phyloP scores from a whole-genome alignment of 2,329 filamentous ascomycete species.

The Grosmannia huntii region DNA sequence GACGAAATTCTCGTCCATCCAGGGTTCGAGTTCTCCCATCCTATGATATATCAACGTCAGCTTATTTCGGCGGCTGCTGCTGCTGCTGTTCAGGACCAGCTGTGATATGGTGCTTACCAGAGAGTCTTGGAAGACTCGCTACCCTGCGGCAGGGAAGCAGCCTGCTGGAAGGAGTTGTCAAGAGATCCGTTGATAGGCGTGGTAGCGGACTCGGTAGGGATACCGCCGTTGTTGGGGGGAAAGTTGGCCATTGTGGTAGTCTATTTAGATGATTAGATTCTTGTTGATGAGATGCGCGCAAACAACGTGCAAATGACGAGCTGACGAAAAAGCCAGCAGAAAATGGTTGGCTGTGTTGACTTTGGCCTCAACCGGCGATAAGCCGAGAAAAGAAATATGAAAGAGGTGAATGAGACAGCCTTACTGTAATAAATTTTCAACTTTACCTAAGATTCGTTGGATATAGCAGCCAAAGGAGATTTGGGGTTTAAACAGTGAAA shows the following conservation, averaged over 20 bases:
- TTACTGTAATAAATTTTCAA: background rate
- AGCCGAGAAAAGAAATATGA: background rate
- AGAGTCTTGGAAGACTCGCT: slow-evolving; percentile 44
- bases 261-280: background rate
- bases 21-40: slow-evolving; percentile 98
- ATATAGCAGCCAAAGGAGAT: background rate
- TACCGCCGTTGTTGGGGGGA: slow-evolving; percentile 10
- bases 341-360: background rate
- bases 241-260: slow-evolving; percentile 12
- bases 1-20: slow-evolving; percentile 99
- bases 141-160: slow-evolving; percentile 12
- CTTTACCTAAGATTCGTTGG: background rate
- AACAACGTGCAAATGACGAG: background rate
- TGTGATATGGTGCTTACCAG: slow-evolving; percentile 27
- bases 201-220: slow-evolving; percentile 11
- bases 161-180: slow-evolving; percentile 14
- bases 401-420: background rate
- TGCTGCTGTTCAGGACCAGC: no score
- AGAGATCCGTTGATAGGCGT: slow-evolving; percentile 19
- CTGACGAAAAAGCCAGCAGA: background rate
- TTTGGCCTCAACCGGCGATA: background rate
- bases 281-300: background rate
- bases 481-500: background rate
- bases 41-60: slow-evolving; percentile 30
- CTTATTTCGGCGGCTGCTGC: background rate